phyloP scores from a whole-genome alignment of 2,329 filamentous ascomycete genomes.

The Didymella segeticola region DNA sequence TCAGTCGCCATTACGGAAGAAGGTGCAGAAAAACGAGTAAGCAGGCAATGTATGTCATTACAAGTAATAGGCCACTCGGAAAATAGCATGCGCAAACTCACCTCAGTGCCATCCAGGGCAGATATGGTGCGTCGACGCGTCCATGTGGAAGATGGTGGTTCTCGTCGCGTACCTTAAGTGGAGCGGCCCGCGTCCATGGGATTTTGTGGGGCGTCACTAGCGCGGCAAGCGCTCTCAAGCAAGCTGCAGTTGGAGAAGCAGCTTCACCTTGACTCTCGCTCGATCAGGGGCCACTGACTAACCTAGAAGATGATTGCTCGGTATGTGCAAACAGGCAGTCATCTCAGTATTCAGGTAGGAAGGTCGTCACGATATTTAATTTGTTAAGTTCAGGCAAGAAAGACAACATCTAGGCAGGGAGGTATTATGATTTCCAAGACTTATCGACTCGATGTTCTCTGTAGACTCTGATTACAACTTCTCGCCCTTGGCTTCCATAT shows the following conservation, averaged over 20 bases:
- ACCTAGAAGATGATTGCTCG: no score
- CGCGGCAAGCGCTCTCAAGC: not conserved
- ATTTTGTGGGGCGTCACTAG: slow-evolving; percentile 4
- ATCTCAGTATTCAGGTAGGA: no score
- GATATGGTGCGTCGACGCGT: slow-evolving; percentile 21
- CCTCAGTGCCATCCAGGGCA: slow-evolving; percentile 24
- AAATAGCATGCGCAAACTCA: slow-evolving; percentile 14
- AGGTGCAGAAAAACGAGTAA: not conserved
- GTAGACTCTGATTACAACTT: slow-evolving; percentile 16
- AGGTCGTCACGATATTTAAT: no score
- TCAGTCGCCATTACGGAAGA: slow-evolving; percentile 16
- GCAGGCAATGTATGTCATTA: no score
- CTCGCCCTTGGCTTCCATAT: slow-evolving; percentile 32
- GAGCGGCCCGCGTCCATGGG: slow-evolving; percentile 11
- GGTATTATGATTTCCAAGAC: no score
- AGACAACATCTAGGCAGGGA: no score
- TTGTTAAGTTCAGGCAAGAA: no score
- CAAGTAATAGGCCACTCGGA: not conserved
- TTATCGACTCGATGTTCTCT: not conserved
- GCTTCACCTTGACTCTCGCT: not conserved
- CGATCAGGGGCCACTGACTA: no score
- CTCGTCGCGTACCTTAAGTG: slow-evolving; percentile 28
- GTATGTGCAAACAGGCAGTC: no score
- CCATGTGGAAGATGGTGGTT: slow-evolving; percentile 26
- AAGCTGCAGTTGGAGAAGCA: no score